Base-by-base conservation (phyloP, 805 yeast genomes). In the Saturnispora sanitii region DNA sequence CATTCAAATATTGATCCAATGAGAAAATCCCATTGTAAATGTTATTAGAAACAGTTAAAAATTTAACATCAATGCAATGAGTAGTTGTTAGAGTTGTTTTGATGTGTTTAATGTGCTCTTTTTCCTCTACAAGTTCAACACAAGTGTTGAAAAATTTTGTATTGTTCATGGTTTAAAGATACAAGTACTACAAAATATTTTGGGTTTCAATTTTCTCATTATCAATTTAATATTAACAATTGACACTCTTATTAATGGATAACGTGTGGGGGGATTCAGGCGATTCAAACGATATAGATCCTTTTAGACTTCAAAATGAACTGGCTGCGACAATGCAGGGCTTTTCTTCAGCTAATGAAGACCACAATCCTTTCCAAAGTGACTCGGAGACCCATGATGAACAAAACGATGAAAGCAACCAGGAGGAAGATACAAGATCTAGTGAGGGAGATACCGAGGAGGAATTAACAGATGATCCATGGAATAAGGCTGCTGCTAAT, bases 401-500 rank as follows among this genome's bases (percentile, higher is more conserved):
- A 11, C 42, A 21, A 21, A 42, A 35, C 6, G 29, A 34, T 8
- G 37, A 40, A 21, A 34, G 44, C 2, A 41, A 33, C 1, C 45
- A 49, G 16, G 55, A 48, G 11, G 48, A 49, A 19, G 34, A 50
- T 15, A 53, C 55, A 18, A 53, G 47, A 41, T 43, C n/a, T 31
- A 38, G 17, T 43, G 42, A 23, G 6, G 37, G 39, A 40, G 43
- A 25, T 27, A 40, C 20, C 5, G 39, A 27, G 11, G 44, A 20
- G 15, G 46, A 35, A n/a, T n/a, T n/a, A n/a, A n/a, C n/a, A 9
- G 29, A 34, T 11, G 37, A 43, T 23, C 6, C 13, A 9, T 5
- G 15, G 4, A 35, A 43, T 1, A 40, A 35, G 2, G 45, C 48
- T 17, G 56, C 48, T 13, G n/a, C n/a, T n/a, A n/a, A n/a, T n/a